phyloP scores from a whole-genome alignment of 257 asterid species.

The Solanum sitiens region DNA sequence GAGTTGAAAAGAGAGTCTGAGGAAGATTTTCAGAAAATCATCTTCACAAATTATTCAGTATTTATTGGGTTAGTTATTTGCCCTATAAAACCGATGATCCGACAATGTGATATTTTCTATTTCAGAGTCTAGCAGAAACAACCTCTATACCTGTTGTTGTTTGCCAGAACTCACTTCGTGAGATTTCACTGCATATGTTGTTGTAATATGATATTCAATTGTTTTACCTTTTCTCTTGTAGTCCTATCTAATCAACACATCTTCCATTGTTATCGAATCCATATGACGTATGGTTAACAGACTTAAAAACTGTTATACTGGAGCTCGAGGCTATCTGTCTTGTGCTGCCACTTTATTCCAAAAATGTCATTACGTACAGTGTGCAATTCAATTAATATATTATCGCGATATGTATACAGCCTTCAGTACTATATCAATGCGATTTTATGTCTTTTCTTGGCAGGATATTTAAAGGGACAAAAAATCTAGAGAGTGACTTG shows the following conservation, averaged over 20 bases:
- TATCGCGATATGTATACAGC: not conserved
- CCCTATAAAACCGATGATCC: not conserved
- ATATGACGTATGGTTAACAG: not conserved
- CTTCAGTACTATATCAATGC: not conserved
- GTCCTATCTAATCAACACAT: not conserved
- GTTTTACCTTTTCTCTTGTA: not conserved
- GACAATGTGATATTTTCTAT: not conserved
- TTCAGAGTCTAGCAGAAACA: not conserved
- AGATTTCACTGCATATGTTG: not conserved
- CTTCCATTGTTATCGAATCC: not conserved
- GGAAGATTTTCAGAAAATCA: conserved; percentile 59
- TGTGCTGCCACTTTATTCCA: not conserved
- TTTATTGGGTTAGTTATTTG: conserved; percentile 44
- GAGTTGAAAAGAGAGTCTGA: conserved; percentile 68
- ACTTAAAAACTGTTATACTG: not conserved
- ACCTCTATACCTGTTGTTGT: not conserved
- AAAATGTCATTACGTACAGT: not conserved
- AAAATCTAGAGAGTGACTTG: conserved; percentile 37
- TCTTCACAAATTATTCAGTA: conserved; percentile 45
- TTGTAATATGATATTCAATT: not conserved
- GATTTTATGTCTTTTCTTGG: not conserved
- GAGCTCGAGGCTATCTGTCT: not conserved
- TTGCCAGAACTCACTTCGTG: not conserved
- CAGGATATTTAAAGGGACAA: conserved; percentile 58
- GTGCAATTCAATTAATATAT: not conserved